Evolutionary conservation across 1,284 basidiomycete species (phyloP).

Genomic region (Papiliotrema terrestris): DNA sequence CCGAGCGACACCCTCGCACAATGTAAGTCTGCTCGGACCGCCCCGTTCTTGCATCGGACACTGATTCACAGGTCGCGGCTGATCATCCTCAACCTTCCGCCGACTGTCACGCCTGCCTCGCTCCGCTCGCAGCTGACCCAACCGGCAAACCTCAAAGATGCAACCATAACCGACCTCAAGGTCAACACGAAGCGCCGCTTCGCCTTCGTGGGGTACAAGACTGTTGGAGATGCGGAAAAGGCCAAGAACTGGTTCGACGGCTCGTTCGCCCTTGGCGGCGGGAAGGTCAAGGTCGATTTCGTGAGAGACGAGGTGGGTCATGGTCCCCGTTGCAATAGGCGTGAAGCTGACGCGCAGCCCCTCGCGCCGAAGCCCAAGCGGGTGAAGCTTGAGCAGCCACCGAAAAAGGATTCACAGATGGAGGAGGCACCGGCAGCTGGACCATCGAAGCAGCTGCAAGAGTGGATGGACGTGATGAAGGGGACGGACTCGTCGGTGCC

Average conservation of each 20-base stretch:
- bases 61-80: constrained; percentile 65
- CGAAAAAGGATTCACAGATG: constrained; percentile 26
- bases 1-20: neutral
- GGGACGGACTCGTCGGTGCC: constrained; percentile 49
- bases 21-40: too few species aligned
- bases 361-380: constrained; percentile 26
- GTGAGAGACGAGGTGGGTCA: constrained; percentile 63
- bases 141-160: constrained; percentile 29
- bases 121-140: constrained; percentile 57
- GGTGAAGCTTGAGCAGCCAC: constrained; percentile 2
- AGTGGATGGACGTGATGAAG: constrained; percentile 50
- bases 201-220: constrained; percentile 89
- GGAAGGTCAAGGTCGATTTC: constrained; percentile 69
- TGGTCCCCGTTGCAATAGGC: neutral
- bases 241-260: constrained; percentile 82
- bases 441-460: constrained; percentile 65
- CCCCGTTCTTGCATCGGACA: too few species aligned
- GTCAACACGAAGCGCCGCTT: constrained; percentile 80
- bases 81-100: constrained; percentile 83
- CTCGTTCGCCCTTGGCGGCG: constrained; percentile 69
- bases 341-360: constrained; percentile 12
- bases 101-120: constrained; percentile 56
- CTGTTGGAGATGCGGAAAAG: constrained; percentile 67
- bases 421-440: constrained; percentile 14
- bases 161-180: constrained; percentile 76